A percentile compares a stretch with the other conserved stretches of the same genome.
Conservation (phyloP, 768 basidiomycete genomes). For the Podaxis mareebaensis region DNA sequence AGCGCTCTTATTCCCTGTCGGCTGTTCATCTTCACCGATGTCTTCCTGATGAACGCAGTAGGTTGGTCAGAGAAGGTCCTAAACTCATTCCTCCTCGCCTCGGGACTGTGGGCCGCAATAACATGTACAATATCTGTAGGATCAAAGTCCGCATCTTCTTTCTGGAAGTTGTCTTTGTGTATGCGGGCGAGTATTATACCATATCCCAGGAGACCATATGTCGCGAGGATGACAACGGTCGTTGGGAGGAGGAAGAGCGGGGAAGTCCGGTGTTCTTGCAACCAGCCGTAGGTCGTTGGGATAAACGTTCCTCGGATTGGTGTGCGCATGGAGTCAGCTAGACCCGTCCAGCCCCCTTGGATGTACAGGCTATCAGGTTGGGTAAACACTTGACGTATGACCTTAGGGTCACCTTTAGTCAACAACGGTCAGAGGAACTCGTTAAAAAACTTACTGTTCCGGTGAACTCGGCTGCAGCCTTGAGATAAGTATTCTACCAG, state of each 20-base stretch:
- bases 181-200: background rate
- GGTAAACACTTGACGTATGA: background rate
- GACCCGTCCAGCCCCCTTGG: background rate
- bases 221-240: background rate
- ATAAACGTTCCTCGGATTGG: background rate
- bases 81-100: background rate
- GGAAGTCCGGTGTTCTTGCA: background rate
- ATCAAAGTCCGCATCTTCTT: constrained; percentile 5
- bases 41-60: background rate
- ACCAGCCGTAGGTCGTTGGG: background rate
- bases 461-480: background rate
- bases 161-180: background rate
- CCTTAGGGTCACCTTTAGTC: background rate
- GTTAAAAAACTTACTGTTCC: background rate
- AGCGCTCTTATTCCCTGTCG: background rate
- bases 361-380: background rate
- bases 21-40: background rate
- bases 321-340: background rate
- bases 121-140: constrained; percentile 8
- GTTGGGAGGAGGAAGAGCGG: constrained; percentile 3
- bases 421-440: background rate
- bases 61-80: background rate
- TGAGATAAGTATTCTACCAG: background rate
- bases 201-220: constrained; percentile 2
- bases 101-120: constrained; percentile 2